Evolutionary conservation across 495 filamentous ascomycete species (phyloP), one percentile per base, ranked within the genome.

Genomic region (Neurospora sp.): DNA sequence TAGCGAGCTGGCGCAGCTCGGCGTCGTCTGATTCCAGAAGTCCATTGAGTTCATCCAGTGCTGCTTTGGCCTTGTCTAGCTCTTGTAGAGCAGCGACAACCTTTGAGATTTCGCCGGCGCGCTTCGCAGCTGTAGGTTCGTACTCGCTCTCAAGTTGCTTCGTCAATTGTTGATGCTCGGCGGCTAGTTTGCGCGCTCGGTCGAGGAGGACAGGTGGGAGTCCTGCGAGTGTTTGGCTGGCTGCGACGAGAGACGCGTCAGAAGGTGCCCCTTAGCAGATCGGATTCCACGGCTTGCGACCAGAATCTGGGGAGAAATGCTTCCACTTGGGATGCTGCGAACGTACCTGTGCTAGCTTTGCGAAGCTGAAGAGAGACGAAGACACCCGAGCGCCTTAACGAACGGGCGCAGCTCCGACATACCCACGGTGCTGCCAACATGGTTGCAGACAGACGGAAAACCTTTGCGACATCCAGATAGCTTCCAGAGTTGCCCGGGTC

Each of bases 51-150:
- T 90, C 88, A 16, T 75, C 73, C 49, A 89, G 83, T 2, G 86
- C 86, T n/a, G 87, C 82, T 16, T 84, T 86, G 4, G 90, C 87
- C 11, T 85, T 80, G 44, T 93, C 88, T 80, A 90, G 96, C 80
- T 93, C 89, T 77, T 87, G 88, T 74, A 97, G 79, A 1, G 92
- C 91, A 35, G 83, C 80, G 40, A 89, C 87, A 10, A 97, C 87
- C n/a, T 85, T 82, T 39, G 88, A 86, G 49, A 96, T 82, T 79
- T 97, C 93, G 62, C 95, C 94, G 3, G 90, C 84, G 74, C 92
- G 89, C 83, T 93, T 96, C 5, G 94, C 93, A 5, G 87, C 84
- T 74, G 88, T 89, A 0, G 87, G 79, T 78, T 97, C 92, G 79
- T 94, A 99, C 71, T 87, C 84, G 79, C 77, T 87, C 54, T 80